Evolutionary conservation across 78 protist genomes (phyloP), one percentile per base, ranked within the genome.

Genomic region (Dictyostelium intermedium): DNA sequence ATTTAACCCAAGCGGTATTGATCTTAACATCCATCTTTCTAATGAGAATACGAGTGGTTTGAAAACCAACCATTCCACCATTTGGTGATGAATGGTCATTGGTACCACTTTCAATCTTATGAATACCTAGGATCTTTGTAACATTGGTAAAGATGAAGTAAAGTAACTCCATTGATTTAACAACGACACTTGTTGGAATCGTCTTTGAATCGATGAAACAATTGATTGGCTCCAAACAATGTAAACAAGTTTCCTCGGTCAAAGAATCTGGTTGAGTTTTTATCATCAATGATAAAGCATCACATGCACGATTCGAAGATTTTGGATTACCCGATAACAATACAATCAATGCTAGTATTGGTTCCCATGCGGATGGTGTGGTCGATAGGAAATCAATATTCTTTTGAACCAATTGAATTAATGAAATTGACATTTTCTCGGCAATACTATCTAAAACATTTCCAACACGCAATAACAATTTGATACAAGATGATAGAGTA

Each of bases 141-240:
- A 89, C 73, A 5, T 34, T 63, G 1, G 20, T 45, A 18, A 89
- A 89, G 8, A 89, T 80, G 16, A n/a, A 45, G 25, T 80, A 69
- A 2, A 89, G 50, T 23, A 89, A 66, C 56, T 89, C 94, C 94
- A 89, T 89, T 0, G 94, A 72, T 34, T 89, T 89, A 18, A 78
- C 43, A 0, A 83, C 84, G 2, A 89, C 94, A 1, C 87, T 13
- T 11, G 32, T 43, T 25, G 94, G 94, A 70, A 89, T 80, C 4
- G 82, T 50, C 32, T 70, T 80, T 18, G 94, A 78, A 20, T 41
- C 73, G 74, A 89, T 45, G 60, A 89, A 89, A 66, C 81, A 89
- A 14, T 60, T 63, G 14, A 89, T 66, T 5, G 94, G 25, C 16
- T 80, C 74, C 32, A 89, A n/a, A n/a, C 84, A 80, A 3, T 74